Evolutionary conservation across 139 green algal species (phyloP).

Genomic region (Picochlorum sp.): DNA sequence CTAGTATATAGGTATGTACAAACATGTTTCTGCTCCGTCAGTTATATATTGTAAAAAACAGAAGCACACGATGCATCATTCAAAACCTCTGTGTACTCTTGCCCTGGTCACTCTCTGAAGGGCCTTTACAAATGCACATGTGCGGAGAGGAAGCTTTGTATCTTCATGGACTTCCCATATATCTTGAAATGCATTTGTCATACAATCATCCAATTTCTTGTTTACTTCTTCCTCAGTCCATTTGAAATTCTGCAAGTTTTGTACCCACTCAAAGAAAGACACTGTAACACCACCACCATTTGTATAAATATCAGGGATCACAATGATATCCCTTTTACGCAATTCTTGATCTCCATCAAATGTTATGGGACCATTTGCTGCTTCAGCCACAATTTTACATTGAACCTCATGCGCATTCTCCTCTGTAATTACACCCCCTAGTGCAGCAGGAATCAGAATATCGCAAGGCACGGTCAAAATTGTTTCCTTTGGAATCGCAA

Average conservation of each 20-base stretch:
- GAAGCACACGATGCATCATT: constrained; percentile 32
- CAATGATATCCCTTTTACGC: constrained; percentile 30
- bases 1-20: background rate
- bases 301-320: constrained; percentile 44
- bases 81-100: constrained; percentile 72
- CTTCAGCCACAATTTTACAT: constrained; percentile 68
- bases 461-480: constrained; percentile 71
- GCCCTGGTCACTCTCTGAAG: constrained; percentile 69
- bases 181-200: constrained; percentile 50
- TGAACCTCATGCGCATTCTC: constrained; percentile 26
- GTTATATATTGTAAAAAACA: background rate
- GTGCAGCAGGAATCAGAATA: constrained; percentile 81
- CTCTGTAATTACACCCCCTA: constrained; percentile 57
- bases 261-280: constrained; percentile 79
- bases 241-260: constrained; percentile 62
- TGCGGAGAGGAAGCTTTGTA: constrained; percentile 58
- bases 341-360: constrained; percentile 45
- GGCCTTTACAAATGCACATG: constrained; percentile 71
- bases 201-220: constrained; percentile 21
- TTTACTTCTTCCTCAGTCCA: constrained; percentile 70
- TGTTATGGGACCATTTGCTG: constrained; percentile 77
- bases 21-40: background rate
- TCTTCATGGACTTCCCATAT: constrained; percentile 46
- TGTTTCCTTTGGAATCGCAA: constrained; percentile 24
- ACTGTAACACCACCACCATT: constrained; percentile 53